Conservation (phyloP, 2,329 filamentous ascomycete species). For the Aureobasidium namibiae region DNA sequence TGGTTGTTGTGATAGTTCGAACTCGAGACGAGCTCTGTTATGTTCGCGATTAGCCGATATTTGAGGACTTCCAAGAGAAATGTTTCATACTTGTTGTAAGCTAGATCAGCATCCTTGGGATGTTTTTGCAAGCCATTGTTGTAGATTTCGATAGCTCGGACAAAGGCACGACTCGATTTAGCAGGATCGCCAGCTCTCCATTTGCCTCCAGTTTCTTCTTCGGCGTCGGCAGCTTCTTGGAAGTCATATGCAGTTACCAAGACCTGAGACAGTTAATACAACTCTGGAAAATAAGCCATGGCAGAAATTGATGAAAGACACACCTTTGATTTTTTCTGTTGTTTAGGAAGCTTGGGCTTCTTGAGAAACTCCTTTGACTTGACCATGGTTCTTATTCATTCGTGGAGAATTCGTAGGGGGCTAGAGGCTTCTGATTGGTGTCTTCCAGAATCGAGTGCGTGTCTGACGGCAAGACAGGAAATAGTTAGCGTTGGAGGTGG, state of each 20-base stretch:
- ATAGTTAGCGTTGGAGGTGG: neutral
- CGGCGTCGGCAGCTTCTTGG: conserved; percentile 57
- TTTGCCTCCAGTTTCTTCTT: conserved; percentile 66
- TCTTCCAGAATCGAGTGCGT: neutral
- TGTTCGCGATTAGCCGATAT: neutral
- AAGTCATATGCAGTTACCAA: conserved; percentile 60
- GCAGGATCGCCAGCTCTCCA: conserved; percentile 63
- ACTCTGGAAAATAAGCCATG: neutral
- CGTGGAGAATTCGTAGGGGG: neutral
- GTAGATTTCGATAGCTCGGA: conserved; percentile 59
- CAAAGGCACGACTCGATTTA: conserved; percentile 55
- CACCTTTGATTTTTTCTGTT: conserved; percentile 12
- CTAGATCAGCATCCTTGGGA: conserved; percentile 58
- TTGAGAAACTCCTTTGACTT: conserved; percentile 12
- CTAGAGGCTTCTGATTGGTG: neutral
- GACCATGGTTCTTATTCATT: neutral
- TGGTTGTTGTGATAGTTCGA: conserved; percentile 61
- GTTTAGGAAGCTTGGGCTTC: conserved; percentile 12
- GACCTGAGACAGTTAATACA: conserved; percentile 3
- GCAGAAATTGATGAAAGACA: neutral
- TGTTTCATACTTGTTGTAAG: conserved; percentile 60
- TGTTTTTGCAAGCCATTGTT: conserved; percentile 53
- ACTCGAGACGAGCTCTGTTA: conserved; percentile 56
- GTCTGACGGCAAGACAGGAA: neutral
- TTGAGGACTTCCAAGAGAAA: neutral